Conservation (phyloP, 306 rosid genomes). For the Citrullus amarus region DNA sequence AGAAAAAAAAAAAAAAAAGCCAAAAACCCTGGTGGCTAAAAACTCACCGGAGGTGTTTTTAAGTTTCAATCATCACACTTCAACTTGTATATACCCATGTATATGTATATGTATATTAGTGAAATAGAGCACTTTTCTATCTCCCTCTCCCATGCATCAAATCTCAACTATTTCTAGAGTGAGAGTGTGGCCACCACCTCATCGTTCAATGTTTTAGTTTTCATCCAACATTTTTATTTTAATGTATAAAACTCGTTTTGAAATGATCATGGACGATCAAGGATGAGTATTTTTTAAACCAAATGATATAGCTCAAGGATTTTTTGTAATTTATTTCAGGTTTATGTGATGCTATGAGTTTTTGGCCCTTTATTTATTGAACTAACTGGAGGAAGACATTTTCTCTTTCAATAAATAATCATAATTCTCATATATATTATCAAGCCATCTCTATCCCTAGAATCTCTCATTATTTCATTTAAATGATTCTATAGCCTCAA, state of each 20-base stretch:
- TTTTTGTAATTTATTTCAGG: too few species aligned
- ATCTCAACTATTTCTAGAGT: too few species aligned
- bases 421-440: background rate
- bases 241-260: too few species aligned
- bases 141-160: background rate
- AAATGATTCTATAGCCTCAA: background rate
- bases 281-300: too few species aligned
- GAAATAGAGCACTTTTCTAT: constrained; percentile 3
- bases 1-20: too few species aligned
- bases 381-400: background rate
- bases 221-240: too few species aligned
- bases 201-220: too few species aligned
- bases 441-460: background rate
- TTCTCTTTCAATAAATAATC: background rate
- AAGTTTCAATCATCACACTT: background rate
- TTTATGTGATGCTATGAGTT: background rate
- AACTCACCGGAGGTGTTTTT: constrained; percentile 3
- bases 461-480: background rate
- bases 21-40: background rate
- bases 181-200: too few species aligned
- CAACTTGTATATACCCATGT: constrained; percentile 7
- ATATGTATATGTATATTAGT: background rate
- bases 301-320: too few species aligned
- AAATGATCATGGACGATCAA: too few species aligned
- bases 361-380: background rate